Conservation (phyloP, 352 stramenopile genomes). For the Pythium dissotocum region DNA sequence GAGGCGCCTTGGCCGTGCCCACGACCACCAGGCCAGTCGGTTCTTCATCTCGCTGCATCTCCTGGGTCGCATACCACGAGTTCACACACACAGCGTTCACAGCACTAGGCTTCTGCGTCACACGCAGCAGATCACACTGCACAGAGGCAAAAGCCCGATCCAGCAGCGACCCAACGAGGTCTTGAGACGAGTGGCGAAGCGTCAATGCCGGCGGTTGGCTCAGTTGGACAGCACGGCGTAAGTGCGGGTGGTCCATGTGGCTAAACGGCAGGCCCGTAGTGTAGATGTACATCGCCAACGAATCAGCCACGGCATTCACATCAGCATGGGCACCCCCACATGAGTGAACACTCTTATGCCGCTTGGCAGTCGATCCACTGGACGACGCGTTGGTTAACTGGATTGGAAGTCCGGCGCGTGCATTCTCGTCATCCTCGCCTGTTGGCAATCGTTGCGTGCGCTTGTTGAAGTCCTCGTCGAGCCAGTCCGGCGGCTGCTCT, state of each 20-base stretch:
- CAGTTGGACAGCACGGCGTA: constrained; percentile 22
- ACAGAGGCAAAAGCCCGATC: constrained; percentile 25
- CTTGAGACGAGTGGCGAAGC: neutral
- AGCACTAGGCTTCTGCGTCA: constrained; percentile 7
- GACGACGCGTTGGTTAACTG: neutral
- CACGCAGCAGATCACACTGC: constrained; percentile 21
- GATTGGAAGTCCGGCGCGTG: neutral
- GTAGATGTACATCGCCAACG: constrained; percentile 37
- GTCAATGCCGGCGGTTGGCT: neutral
- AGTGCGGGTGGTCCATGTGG: constrained; percentile 18
- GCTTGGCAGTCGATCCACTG: neutral
- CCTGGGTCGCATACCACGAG: constrained; percentile 5
- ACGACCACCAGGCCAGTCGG: neutral
- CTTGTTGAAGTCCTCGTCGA: constrained; percentile 15
- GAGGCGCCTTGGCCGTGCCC: neutral
- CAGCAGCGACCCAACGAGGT: constrained; percentile 25
- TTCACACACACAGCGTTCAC: constrained; percentile 15
- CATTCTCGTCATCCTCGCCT: neutral
- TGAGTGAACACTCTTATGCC: neutral
- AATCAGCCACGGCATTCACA: constrained; percentile 6
- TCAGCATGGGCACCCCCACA: neutral
- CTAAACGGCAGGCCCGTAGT: constrained; percentile 18
- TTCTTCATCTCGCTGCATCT: neutral
- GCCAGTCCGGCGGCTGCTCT: constrained; percentile 16
- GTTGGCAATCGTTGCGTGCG: neutral